These are phyloP conservation scores for Mucor saturninus DNA, from an alignment of 371 early-diverging fungal genomes.

Conservation along the genomic window DNA sequence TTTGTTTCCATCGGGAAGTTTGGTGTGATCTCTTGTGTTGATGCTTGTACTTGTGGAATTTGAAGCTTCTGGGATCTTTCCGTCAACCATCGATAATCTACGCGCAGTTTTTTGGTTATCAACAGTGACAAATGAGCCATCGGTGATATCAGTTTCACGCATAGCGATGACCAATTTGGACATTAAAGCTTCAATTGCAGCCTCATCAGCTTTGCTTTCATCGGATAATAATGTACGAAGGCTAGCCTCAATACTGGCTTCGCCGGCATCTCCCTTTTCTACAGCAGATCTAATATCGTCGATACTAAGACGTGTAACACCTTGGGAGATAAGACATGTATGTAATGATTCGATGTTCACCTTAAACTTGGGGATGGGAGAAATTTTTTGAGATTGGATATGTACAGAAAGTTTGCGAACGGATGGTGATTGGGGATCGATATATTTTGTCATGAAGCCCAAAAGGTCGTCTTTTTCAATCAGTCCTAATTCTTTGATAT, in stretches of 20 bases:
- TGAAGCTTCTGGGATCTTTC: conserved; percentile 19
- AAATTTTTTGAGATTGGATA: conserved; percentile 64
- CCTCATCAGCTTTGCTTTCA: conserved; percentile 53
- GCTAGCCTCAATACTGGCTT: conserved; percentile 42
- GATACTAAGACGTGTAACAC: conserved; percentile 38
- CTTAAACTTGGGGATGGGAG: conserved; percentile 38
- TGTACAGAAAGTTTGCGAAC: conserved; percentile 74
- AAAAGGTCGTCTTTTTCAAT: conserved; percentile 56
- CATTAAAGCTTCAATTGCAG: conserved; percentile 45
- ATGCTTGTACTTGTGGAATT: conserved; percentile 5
- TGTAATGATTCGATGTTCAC: conserved; percentile 54
- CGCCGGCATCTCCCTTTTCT: conserved; percentile 50
- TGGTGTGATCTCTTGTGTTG: conserved; percentile 26
- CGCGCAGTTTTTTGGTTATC: conserved; percentile 51
- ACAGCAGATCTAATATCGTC: conserved; percentile 53
- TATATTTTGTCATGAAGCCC: conserved; percentile 62
- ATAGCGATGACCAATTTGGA: conserved; percentile 47
- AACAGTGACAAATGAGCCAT: conserved; percentile 50
- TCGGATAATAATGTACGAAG: conserved; percentile 48
- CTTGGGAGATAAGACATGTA: conserved; percentile 42
- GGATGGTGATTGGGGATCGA: conserved; percentile 59
- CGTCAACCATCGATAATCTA: conserved; percentile 38
- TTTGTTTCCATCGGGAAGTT: conserved; percentile 43
- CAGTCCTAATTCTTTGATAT: conserved; percentile 60
- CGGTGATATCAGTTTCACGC: conserved; percentile 36